phyloP scores from a whole-genome alignment of 2,329 filamentous ascomycete genomes.

The Ceratocystis harringtonii region DNA sequence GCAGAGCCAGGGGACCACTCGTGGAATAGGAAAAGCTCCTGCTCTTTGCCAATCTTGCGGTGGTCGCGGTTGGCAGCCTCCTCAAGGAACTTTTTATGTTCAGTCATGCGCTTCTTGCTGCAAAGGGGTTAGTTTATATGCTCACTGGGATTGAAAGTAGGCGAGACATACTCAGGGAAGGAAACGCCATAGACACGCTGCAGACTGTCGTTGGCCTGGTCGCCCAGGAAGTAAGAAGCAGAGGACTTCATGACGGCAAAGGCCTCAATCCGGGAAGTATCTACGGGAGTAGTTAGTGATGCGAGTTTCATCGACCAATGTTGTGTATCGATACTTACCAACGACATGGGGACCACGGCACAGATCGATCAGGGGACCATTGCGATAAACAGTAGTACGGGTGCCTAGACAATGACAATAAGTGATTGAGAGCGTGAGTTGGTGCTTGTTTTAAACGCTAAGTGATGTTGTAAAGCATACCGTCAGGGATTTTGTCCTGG shows the following conservation, averaged over 20 bases:
- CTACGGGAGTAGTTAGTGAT: conserved; percentile 12
- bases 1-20: conserved; percentile 82
- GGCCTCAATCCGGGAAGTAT: conserved; percentile 85
- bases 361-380: conserved; percentile 85
- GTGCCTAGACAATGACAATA: conserved; percentile 2
- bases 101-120: conserved; percentile 74
- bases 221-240: conserved; percentile 62
- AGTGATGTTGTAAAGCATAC: conserved; percentile 33
- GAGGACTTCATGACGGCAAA: conserved; percentile 80
- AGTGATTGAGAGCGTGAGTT: background rate
- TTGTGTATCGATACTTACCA: conserved; percentile 22
- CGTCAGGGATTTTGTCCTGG: conserved; percentile 74
- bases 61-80: conserved; percentile 98
- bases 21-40: conserved; percentile 96
- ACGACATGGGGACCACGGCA: conserved; percentile 92
- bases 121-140: conserved; percentile 8
- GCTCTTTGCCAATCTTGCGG: conserved; percentile 80
- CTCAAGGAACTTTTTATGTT: conserved; percentile 88
- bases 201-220: conserved; percentile 83
- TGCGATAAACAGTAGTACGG: conserved; percentile 89
- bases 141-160: background rate
- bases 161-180: conserved; percentile 35
- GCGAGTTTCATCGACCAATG: too few species aligned
- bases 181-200: conserved; percentile 95
- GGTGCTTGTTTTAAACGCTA: background rate